These are phyloP conservation scores for Phialemoniopsis sp. DNA, from an alignment of 2,329 filamentous ascomycete species.

Conservation along the genomic window DNA sequence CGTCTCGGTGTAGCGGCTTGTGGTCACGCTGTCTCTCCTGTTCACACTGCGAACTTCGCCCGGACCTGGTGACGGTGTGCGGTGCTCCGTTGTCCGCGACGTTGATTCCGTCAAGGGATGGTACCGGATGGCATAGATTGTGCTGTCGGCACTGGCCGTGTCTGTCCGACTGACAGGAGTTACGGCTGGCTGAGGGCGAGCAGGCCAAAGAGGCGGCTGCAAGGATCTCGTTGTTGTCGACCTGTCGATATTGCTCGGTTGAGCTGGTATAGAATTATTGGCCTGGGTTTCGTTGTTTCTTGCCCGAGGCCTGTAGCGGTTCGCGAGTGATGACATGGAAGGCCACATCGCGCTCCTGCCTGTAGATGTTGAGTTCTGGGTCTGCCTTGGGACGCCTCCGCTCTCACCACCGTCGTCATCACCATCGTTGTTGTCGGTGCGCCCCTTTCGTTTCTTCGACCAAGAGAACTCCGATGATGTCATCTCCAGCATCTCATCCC, in stretches of 20 bases:
- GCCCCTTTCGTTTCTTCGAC: slow-evolving; percentile 29
- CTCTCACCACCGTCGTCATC: slow-evolving; percentile 23
- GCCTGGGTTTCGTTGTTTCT: slow-evolving; percentile 9
- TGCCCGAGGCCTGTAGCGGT: slow-evolving; percentile 26
- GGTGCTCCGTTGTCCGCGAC: slow-evolving; percentile 38
- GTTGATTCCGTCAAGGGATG: slow-evolving; percentile 51
- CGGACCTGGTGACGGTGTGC: too few relatives aligned
- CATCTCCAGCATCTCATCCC: slow-evolving; percentile 82
- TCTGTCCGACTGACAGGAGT: slow-evolving; percentile 59
- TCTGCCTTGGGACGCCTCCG: slow-evolving; percentile 2
- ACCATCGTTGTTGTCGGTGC: slow-evolving; percentile 19
- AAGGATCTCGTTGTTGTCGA: slow-evolving; percentile 24
- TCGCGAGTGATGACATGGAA: slow-evolving; percentile 32
- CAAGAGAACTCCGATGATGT: slow-evolving; percentile 47
- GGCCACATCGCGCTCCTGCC: slow-evolving; percentile 24
- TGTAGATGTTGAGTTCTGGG: too few relatives aligned
- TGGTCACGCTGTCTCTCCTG: slow-evolving; percentile 26
- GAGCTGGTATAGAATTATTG: slow-evolving; percentile 5
- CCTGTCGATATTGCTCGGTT: slow-evolving; percentile 13
- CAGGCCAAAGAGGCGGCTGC: slow-evolving; percentile 49
- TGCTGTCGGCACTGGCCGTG: slow-evolving; percentile 60
- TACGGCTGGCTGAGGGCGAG: slow-evolving; percentile 48
- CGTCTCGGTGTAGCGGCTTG: slow-evolving; percentile 11
- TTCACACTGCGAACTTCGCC: slow-evolving; percentile 4
- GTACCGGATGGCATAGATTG: slow-evolving; percentile 59